phyloP scores from a whole-genome alignment of 2,329 filamentous ascomycete genomes.

The Aspergillus ochraceus region DNA sequence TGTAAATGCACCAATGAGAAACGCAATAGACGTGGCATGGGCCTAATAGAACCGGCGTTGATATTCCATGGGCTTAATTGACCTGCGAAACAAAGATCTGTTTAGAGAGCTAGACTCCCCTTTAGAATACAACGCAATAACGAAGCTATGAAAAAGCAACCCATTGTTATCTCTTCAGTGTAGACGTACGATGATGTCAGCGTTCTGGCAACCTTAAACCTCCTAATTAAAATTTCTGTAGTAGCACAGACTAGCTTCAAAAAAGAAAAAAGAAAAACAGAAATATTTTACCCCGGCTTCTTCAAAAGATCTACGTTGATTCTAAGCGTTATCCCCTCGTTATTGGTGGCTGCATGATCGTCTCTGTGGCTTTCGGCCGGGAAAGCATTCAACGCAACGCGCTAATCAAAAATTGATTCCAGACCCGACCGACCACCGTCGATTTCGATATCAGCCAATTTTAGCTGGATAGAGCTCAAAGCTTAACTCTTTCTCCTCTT shows the following conservation, averaged over 20 bases:
- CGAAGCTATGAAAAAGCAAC: constrained; percentile 23
- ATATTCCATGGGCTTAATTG: constrained; percentile 19
- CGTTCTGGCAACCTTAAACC: neutral
- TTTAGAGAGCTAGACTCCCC: constrained; percentile 23
- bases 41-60: constrained; percentile 17
- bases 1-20: constrained; percentile 28
- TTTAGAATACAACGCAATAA: constrained; percentile 25
- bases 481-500: neutral
- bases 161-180: neutral
- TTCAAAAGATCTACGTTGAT: constrained; percentile 12
- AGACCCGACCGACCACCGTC: constrained; percentile 1
- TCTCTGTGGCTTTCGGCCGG: constrained; percentile 21
- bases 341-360: constrained; percentile 15
- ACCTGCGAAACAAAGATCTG: constrained; percentile 12
- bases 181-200: constrained; percentile 11
- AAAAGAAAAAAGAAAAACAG: too few species aligned
- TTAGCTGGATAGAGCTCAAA: neutral
- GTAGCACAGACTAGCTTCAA: constrained; percentile 9
- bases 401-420: constrained; percentile 20
- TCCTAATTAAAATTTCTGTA: neutral
- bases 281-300: constrained; percentile 10
- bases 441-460: too few species aligned
- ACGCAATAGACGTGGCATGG: constrained; percentile 13
- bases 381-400: constrained; percentile 14
- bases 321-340: constrained; percentile 6